Evolutionary conservation across 164 flowering plant species (phyloP), one percentile per base, ranked within the genome.

Genomic region (Cinnamomum chago): DNA sequence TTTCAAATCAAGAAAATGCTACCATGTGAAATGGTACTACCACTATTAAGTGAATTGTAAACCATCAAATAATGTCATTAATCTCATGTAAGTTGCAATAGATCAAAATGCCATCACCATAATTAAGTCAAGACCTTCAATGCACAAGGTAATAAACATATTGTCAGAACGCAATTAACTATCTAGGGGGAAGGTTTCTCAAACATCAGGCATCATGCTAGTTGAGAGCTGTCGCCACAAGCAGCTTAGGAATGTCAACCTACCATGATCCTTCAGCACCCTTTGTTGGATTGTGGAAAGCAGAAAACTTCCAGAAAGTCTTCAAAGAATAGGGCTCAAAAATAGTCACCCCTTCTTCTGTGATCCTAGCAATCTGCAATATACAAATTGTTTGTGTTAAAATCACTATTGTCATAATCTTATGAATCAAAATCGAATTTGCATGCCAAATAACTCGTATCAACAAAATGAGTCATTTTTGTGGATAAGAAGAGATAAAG

Each of bases 241-340:
- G 20, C 20, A 14, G n/a, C 52, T 14, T 14, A 18, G 2, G 65
- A 58, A 71, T 58, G 65, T 58, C 24, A n/a, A n/a, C 51, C 82
- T 88, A 94, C 98, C 97, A 94, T 20, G 98, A 88, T 70, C 98
- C 98, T 77, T 85, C 92, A 58, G 92, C 98, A 75, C 91, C 90
- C 35, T 71, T 84, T 2, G 92, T 77, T 67, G 97, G 97, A 77
- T 92, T 89, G 74, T 86, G 68, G 81, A 90, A 94, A 60, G 97
- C 90, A 50, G 87, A 72, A 75, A 86, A 89, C 7, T 85, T 91
- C 98, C 98, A 94, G 81, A 73, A 82, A 35, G 97, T 91, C 86
- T 90, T 94, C 87, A 94, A 80, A 2, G 97, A 58, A 76, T 92
- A 94, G 1, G 97, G 93, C 62, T 77, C 87, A 10, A 86, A 88